Percentiles rank a stretch among this genome's conserved stretches.
These are phyloP conservation scores for Acanthamoeba royreba DNA, from an alignment of 208 protist species.

Conservation along the genomic window DNA sequence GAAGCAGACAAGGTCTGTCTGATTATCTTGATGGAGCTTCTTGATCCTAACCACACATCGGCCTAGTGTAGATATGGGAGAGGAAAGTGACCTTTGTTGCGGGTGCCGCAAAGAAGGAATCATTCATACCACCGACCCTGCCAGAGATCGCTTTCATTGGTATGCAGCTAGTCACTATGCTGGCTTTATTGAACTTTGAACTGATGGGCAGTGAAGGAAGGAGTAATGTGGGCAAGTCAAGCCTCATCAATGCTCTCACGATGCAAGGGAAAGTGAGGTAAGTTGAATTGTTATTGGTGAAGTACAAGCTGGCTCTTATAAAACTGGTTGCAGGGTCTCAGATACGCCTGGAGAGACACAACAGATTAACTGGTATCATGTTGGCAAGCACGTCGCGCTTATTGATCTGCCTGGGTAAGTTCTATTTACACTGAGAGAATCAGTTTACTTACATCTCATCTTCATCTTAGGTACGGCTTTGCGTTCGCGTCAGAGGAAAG, in stretches of 20 bases:
- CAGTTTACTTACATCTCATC: background rate
- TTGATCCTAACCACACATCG: too few species aligned
- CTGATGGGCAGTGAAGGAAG: background rate
- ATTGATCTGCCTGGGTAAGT: background rate
- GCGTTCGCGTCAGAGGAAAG: background rate
- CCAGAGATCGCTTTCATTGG: background rate
- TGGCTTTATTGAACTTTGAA: background rate
- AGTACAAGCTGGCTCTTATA: background rate
- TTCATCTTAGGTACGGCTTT: background rate
- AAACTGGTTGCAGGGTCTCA: background rate
- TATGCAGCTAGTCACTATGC: background rate
- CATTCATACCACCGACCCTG: background rate
- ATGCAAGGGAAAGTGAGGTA: background rate
- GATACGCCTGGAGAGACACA: background rate
- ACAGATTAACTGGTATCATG: background rate
- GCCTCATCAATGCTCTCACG: constrained; percentile 3
- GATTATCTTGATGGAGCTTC: too few species aligned
- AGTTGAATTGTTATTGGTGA: background rate
- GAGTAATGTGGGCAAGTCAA: background rate
- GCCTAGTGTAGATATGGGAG: background rate
- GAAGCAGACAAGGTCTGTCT: background rate
- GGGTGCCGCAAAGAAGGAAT: background rate
- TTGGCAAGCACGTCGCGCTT: background rate
- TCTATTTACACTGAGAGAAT: background rate
- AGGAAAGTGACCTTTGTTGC: background rate